Evolutionary conservation across 805 yeast genomes (phyloP), one percentile per base, ranked within the genome.

Genomic region (Groenewaldozyma tartarivorans): DNA sequence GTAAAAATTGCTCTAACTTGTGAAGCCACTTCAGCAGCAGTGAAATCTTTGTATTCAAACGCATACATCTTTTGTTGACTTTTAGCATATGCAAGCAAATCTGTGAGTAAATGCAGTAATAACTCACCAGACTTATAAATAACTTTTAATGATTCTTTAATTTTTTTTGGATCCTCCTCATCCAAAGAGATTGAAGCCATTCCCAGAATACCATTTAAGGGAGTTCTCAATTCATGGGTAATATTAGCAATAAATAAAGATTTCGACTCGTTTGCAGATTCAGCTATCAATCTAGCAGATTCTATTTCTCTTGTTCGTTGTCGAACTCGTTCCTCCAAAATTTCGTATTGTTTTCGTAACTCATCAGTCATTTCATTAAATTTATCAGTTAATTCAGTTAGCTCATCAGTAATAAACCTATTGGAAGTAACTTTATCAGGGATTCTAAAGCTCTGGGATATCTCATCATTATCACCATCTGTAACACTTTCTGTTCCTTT

Each of bases 181-280:
- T 81, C 88, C 80, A 85, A 75, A 1, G 96, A 88, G 41, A 90
- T 83, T 2, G 94, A 81, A 0, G 96, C 81, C 94, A 90, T 85
- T 43, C 98, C 98, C 43, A 92, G 65, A 21, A 90, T 90, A 58
- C 97, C 98, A 60, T 92, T 90, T 51, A 90, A 65, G 2, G 98
- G 98, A 0, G 97, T 90, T 50, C 96, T 72, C 53, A 90, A 69
- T 64, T 90, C 98, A 58, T 86, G 95, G 0, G 95, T 83, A 22
- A 86, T 84, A 54, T 86, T 87, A n/a, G 95, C 95, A 55, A 86
- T 83, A 57, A 86, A 86, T 9, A 84, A 83, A 4, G 96, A 84
- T 56, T 90, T 92, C 3, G 96, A 95, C 53, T 85, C 95, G 60
- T 88, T 90, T 1, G 98, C 97, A 27, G 81, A 75, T 34, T 62